phyloP scores from a whole-genome alignment of 2,329 filamentous ascomycete species.

The Claviceps citrina region DNA sequence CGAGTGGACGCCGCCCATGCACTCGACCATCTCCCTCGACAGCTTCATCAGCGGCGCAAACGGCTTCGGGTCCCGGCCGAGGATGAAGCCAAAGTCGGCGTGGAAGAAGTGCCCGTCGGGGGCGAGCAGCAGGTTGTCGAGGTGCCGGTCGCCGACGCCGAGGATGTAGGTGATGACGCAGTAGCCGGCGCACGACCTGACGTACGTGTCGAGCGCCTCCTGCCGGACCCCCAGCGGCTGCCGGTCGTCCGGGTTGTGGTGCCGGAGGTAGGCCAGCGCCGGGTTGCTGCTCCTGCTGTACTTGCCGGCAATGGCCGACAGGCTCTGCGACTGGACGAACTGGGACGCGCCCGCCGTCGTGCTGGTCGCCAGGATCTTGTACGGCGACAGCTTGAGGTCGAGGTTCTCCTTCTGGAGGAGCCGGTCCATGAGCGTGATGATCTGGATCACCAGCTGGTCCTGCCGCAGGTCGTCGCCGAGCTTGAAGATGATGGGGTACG shows the following conservation, averaged over 20 bases:
- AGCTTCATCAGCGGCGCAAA: constrained; percentile 96
- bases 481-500: constrained; percentile 93
- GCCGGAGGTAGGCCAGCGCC: constrained; percentile 69
- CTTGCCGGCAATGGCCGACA: constrained; percentile 70
- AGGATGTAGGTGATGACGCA: constrained; percentile 97
- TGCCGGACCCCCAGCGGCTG: constrained; percentile 77
- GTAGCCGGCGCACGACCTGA: constrained; percentile 92
- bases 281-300: constrained; percentile 56
- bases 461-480: constrained; percentile 91
- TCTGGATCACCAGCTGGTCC: constrained; percentile 91
- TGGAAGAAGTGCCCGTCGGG: constrained; percentile 95
- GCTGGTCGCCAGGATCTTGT: constrained; percentile 89
- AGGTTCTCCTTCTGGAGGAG: constrained; percentile 90
- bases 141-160: constrained; percentile 85
- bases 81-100: constrained; percentile 94
- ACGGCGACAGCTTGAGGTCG: constrained; percentile 86
- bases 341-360: constrained; percentile 82
- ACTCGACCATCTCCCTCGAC: constrained; percentile 95
- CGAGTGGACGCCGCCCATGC: constrained; percentile 76
- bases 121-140: constrained; percentile 84
- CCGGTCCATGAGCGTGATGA: constrained; percentile 95
- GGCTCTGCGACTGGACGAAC: constrained; percentile 73
- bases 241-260: constrained; percentile 73
- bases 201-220: constrained; percentile 86
- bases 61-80: constrained; percentile 90